A percentile compares a stretch with the other conserved stretches of the same genome.
Conservation (phyloP, 169 alveolate species). For the Plasmodium reichenowi region DNA sequence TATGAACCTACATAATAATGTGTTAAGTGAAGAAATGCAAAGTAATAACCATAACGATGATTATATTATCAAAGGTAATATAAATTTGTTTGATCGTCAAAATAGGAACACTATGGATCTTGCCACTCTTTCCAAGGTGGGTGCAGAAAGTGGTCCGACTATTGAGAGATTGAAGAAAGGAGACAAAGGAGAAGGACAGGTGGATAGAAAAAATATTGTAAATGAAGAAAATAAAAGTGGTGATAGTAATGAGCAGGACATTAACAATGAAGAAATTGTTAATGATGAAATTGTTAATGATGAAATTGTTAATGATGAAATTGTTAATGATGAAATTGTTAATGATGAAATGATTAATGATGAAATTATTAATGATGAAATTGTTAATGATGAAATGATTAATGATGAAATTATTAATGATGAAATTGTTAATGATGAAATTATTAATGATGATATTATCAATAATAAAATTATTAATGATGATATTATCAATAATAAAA, state of each 20-base stretch:
- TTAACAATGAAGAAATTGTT: no score
- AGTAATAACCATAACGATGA: constrained; percentile 17
- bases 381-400: neutral
- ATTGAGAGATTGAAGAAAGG: neutral
- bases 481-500: neutral
- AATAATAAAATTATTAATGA: neutral
- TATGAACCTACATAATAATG: neutral
- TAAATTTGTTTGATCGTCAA: neutral
- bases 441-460: neutral
- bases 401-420: neutral
- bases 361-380: neutral
- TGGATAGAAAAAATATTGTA: neutral
- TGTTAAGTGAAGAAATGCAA: constrained; percentile 16
- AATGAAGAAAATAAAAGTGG: neutral
- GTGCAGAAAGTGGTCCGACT: neutral
- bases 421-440: neutral
- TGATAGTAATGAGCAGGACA: no score
- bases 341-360: neutral
- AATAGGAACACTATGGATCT: no score
- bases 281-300: no score
- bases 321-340: neutral
- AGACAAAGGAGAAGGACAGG: neutral
- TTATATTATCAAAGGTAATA: constrained; percentile 1
- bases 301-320: no score
- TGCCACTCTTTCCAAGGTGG: neutral